Conservation (phyloP, 169 alveolate species). For the Blepharisma undulans region DNA sequence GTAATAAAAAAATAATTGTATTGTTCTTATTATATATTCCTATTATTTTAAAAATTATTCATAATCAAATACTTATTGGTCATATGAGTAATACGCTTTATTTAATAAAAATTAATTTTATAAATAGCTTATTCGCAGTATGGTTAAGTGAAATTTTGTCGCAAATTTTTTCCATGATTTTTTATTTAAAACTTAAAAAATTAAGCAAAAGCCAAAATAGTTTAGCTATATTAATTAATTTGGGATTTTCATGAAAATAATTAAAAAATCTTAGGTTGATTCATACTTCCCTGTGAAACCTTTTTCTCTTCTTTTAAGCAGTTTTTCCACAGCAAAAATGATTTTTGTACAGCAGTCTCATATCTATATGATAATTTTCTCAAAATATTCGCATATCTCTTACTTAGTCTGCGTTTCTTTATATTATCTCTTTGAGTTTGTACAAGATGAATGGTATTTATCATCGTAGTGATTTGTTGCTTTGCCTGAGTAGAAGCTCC, state of each 20-base stretch:
- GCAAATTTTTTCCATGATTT: too few species aligned
- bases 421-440: not conserved
- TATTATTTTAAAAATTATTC: too few species aligned
- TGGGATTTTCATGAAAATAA: not conserved
- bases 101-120: too few species aligned
- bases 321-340: not conserved
- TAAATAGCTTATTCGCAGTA: too few species aligned
- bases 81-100: too few species aligned
- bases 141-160: too few species aligned
- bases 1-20: too few species aligned
- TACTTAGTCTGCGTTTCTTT: not conserved
- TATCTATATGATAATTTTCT: not conserved
- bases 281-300: not conserved
- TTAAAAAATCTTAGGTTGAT: not conserved
- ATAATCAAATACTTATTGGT: too few species aligned
- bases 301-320: not conserved
- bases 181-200: too few species aligned
- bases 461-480: not conserved
- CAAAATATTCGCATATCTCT: not conserved
- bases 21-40: too few species aligned
- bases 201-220: too few species aligned
- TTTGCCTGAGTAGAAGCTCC: not conserved
- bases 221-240: not conserved
- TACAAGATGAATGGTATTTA: not conserved
- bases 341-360: not conserved